Evolutionary conservation across 2,329 filamentous ascomycete genomes (phyloP), one percentile per base, ranked within the genome.

Genomic region (Pyrenochaeta sp.): DNA sequence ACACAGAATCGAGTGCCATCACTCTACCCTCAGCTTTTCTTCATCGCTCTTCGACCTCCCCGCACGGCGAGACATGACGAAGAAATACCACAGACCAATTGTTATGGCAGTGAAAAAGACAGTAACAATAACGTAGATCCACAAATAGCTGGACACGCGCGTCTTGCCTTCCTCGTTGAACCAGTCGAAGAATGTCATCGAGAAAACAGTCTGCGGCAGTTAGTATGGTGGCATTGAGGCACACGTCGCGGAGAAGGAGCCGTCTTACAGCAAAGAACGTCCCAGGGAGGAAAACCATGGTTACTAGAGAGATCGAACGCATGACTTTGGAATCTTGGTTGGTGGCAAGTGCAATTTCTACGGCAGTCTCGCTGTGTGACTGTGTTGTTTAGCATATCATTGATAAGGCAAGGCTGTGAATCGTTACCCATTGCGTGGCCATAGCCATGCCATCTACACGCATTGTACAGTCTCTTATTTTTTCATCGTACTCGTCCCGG

Each of bases 391-490:
- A 37, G 17, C 21, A 11, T 20, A 14, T 12, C 21, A 14, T 6
- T 7, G 20, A 14, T 4, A 15, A 7, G 3, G 21, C 9, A 10
- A n/a, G n/a, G 11, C 21, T 14, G 7, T 23, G 7, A 4, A 7
- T 18, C n/a, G n/a, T 20, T 10, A 56, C 60, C 64, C 64, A 67
- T 60, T 67, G 62, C 21, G 62, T 67, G 1, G 64, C 56, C 60
- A 67, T 67, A 0, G 64, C 62, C 60, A 67, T 67, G 2, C 62
- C 64, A 37, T 66, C 64, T 1, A 66, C 35, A 21, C 64, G 62
- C 60, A 66, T 66, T 0, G 51, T 66, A 21, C 59, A 65, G 40
- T 62, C 59, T 49, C 59, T 37, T 14, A 64, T 67, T 47, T 60
- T 64, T 10, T 62, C 64, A 4, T 64, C 58, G 33, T 65, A 64